Evolutionary conservation across 805 yeast species (phyloP).

Genomic region (Candida sanyiensis): DNA sequence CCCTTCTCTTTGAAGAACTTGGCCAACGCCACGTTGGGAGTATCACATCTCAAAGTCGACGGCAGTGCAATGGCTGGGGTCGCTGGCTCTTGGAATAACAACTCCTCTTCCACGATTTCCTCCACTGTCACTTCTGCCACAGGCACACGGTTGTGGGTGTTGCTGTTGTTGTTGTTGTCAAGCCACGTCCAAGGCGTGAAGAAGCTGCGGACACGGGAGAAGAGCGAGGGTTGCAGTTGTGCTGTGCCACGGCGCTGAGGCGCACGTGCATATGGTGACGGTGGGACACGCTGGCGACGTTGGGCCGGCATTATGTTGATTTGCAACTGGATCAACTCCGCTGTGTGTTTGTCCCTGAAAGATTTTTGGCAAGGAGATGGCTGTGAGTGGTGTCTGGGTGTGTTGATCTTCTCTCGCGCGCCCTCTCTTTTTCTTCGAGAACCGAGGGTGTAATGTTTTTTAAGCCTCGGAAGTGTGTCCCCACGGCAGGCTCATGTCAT

Average conservation of each 20-base stretch:
- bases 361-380: conserved; percentile 26
- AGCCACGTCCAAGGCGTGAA: neutral
- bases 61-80: neutral
- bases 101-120: too few species aligned
- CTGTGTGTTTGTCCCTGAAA: neutral
- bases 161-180: conserved; percentile 8
- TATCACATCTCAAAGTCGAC: conserved; percentile 16
- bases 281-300: neutral
- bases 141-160: too few species aligned
- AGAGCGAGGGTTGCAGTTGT: neutral
- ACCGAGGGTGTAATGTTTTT: too few species aligned
- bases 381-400: too few species aligned
- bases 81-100: conserved; percentile 3
- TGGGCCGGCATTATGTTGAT: conserved; percentile 1
- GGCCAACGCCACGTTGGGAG: conserved; percentile 58
- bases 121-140: too few species aligned
- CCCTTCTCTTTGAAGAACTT: conserved; percentile 72
- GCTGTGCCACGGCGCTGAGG: neutral
- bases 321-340: too few species aligned
- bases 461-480: too few species aligned
- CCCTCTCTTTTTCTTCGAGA: too few species aligned
- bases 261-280: neutral
- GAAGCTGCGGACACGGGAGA: conserved; percentile 1
- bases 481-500: too few species aligned
- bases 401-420: too few species aligned